Percentiles rank a stretch among this genome's conserved stretches.
Conservation (phyloP, 805 yeast species). For the Metschnikowia colocasiae region DNA sequence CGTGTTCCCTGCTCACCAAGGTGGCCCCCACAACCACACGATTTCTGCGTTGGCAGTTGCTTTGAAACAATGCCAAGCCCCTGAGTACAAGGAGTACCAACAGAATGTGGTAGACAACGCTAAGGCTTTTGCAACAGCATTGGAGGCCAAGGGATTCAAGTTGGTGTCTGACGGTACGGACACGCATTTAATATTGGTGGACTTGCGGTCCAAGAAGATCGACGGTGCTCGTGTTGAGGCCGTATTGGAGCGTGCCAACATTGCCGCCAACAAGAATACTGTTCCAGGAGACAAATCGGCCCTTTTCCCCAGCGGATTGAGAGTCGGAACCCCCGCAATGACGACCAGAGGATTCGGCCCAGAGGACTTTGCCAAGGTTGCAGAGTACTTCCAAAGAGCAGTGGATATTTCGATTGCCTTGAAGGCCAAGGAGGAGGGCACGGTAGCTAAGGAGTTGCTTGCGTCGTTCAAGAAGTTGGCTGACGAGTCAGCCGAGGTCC, state of each 20-base stretch:
- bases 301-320: slow-evolving; percentile 89
- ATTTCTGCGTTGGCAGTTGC: slow-evolving; percentile 96
- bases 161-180: slow-evolving; percentile 94
- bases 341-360: slow-evolving; percentile 88
- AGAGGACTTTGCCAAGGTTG: slow-evolving; percentile 76
- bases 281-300: slow-evolving; percentile 97
- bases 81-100: slow-evolving; percentile 87
- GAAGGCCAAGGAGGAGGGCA: slow-evolving; percentile 57
- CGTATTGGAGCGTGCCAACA: slow-evolving; percentile 82
- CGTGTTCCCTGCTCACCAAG: slow-evolving; percentile 99
- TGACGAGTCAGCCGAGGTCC: slow-evolving; percentile 57
- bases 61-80: slow-evolving; percentile 83
- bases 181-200: slow-evolving; percentile 85
- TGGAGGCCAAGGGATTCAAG: slow-evolving; percentile 61
- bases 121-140: slow-evolving; percentile 64
- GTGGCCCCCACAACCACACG: slow-evolving; percentile 99
- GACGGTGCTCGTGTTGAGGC: slow-evolving; percentile 97
- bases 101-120: slow-evolving; percentile 79
- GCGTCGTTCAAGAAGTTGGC: slow-evolving; percentile 71
- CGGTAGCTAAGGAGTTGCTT: slow-evolving; percentile 55
- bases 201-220: slow-evolving; percentile 70
- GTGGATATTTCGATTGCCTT: slow-evolving; percentile 63
- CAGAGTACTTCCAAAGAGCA: slow-evolving; percentile 74
- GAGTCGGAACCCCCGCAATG: slow-evolving; percentile 99
- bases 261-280: slow-evolving; percentile 94